A percentile compares a stretch with the other conserved stretches of the same genome.
Conservation (phyloP, 768 basidiomycete genomes). For the Kwoniella europaea region DNA sequence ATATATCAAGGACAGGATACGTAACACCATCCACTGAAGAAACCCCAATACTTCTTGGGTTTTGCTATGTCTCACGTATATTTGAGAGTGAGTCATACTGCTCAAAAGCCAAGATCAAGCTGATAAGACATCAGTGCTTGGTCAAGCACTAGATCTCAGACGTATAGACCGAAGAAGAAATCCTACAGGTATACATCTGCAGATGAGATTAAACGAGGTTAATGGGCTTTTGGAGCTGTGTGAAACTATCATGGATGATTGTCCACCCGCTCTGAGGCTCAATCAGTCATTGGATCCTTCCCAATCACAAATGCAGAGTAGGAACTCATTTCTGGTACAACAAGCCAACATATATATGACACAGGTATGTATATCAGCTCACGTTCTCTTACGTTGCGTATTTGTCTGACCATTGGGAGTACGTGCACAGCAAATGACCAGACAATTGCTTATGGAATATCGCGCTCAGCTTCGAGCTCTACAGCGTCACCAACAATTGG, state of each 20-base stretch:
- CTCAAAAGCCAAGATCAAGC: background rate
- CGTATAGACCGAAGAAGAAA: slow-evolving; percentile 38
- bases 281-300: background rate
- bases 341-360: slow-evolving; percentile 91
- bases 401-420: background rate
- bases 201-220: slow-evolving; percentile 71
- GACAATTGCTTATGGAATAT: slow-evolving; percentile 89
- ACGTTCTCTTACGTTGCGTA: no score
- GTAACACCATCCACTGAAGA: slow-evolving; percentile 84
- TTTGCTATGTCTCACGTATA: slow-evolving; percentile 84
- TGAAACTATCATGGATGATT: slow-evolving; percentile 72
- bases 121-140: slow-evolving; percentile 22
- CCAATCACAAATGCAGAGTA: slow-evolving; percentile 63
- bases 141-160: slow-evolving; percentile 38
- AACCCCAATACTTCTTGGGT: slow-evolving; percentile 82
- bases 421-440: slow-evolving; percentile 76
- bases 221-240: slow-evolving; percentile 78
- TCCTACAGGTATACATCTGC: slow-evolving; percentile 37
- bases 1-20: slow-evolving; percentile 63
- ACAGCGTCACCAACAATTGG: slow-evolving; percentile 61
- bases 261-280: slow-evolving; percentile 74
- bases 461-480: slow-evolving; percentile 77
- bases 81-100: background rate
- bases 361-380: slow-evolving; percentile 64
- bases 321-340: slow-evolving; percentile 85